Conservation (phyloP, 495 filamentous ascomycete species). For the Bacidia rubella region DNA sequence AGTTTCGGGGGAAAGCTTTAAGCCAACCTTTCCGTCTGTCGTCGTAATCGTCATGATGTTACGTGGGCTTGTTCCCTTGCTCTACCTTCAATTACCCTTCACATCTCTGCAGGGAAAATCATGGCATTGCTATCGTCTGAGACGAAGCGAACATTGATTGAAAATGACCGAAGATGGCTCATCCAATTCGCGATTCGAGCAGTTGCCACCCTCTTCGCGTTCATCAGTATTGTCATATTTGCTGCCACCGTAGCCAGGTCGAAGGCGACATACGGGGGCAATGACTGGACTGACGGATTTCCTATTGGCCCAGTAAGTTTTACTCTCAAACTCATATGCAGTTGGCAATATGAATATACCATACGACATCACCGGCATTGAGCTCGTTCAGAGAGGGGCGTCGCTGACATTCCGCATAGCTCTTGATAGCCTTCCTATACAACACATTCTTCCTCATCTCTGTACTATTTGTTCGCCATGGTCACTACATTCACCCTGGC, state of each 20-base stretch:
- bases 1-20: background rate
- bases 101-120: too few species aligned
- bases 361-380: too few species aligned
- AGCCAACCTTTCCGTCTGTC: background rate
- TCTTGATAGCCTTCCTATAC: conserved; percentile 18
- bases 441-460: conserved; percentile 15
- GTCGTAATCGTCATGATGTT: background rate
- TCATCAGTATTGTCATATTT: conserved; percentile 17
- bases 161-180: conserved; percentile 15
- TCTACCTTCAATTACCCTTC: too few species aligned
- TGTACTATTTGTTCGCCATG: conserved; percentile 9
- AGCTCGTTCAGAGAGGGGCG: too few species aligned
- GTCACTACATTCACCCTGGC: conserved; percentile 15
- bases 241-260: conserved; percentile 11
- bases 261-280: conserved; percentile 11
- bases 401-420: conserved; percentile 2
- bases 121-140: too few species aligned
- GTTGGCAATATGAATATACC: too few species aligned
- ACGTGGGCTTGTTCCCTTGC: background rate
- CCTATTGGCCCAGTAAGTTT: conserved; percentile 16
- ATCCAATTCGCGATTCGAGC: conserved; percentile 15
- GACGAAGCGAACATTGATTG: conserved; percentile 8
- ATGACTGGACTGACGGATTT: conserved; percentile 19
- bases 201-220: conserved; percentile 15
- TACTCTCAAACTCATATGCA: background rate